Evolutionary conservation across 768 basidiomycete genomes (phyloP).

Genomic region (Collybiopsis confluens): DNA sequence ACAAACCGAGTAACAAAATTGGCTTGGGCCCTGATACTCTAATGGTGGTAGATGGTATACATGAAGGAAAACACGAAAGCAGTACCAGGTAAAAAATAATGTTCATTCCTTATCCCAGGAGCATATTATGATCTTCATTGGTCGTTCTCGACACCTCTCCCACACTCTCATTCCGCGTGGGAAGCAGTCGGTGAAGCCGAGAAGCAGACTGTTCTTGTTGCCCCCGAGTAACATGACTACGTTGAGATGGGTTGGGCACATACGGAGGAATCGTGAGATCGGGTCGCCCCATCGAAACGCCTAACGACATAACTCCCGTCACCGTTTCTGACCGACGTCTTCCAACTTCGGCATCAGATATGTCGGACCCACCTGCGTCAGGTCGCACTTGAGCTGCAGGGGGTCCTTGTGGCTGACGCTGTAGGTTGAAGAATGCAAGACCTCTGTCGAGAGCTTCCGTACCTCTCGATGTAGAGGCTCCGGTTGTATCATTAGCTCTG

Average conservation of each 20-base stretch:
- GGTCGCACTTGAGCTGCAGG: neutral
- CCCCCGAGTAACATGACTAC: conserved; percentile 1
- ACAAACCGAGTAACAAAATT: neutral
- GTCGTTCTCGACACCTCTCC: neutral
- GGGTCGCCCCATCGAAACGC: neutral
- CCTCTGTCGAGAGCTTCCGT: neutral
- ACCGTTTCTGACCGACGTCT: conserved; percentile 5
- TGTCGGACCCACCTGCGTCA: neutral
- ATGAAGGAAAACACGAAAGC: neutral
- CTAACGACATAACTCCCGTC: conserved; percentile 2
- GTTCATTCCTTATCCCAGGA: conserved; percentile 5
- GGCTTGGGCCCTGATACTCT: neutral
- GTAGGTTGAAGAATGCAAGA: neutral
- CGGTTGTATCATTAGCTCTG: conserved; percentile 1
- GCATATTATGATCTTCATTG: conserved; percentile 7
- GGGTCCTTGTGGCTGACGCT: neutral
- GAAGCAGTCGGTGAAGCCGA: conserved; percentile 4
- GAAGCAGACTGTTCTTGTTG: neutral
- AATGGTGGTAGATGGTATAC: neutral
- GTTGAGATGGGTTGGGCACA: conserved; percentile 4
- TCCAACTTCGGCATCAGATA: conserved; percentile 1
- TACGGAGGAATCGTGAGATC: conserved; percentile 8
- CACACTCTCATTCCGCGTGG: conserved; percentile 7
- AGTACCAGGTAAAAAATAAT: neutral
- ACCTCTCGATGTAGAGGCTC: neutral